Evolutionary conservation across 73 alveolate genomes (phyloP).

Genomic region (Paramecium octaurelia): DNA sequence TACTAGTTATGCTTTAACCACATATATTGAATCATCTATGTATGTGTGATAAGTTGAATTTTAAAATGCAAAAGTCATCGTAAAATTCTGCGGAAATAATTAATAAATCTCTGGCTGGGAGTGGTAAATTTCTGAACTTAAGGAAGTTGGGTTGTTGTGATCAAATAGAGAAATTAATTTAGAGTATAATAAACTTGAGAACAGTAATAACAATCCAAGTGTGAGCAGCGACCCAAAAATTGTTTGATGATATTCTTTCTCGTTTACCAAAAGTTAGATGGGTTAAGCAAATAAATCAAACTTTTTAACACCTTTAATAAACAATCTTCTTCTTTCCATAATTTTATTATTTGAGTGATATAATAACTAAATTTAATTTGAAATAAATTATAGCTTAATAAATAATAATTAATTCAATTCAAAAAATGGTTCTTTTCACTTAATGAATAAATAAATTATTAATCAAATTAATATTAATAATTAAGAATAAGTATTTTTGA

Average conservation of each 20-base stretch:
- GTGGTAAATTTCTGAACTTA: neutral
- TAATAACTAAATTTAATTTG: neutral
- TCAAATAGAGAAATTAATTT: neutral
- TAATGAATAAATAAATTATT: neutral
- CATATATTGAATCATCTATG: constrained; percentile 30
- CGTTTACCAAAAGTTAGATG: neutral
- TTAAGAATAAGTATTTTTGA: neutral
- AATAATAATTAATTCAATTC: neutral
- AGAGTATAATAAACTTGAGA: neutral
- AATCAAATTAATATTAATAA: neutral
- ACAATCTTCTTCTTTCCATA: neutral
- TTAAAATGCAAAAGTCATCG: neutral
- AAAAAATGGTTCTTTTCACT: neutral
- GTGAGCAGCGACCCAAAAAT: neutral
- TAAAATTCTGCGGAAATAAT: neutral
- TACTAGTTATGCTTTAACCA: neutral
- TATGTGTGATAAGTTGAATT: neutral
- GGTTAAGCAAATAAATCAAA: constrained; percentile 35
- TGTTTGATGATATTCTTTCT: constrained; percentile 23
- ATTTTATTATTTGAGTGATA: neutral
- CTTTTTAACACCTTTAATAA: neutral
- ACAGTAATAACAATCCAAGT: neutral
- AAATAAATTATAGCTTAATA: too few species aligned
- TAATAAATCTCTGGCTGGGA: neutral
- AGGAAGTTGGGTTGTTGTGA: neutral